A percentile compares a stretch with the other conserved stretches of the same genome.
Evolutionary conservation across 139 green algal genomes (phyloP).

Genomic region (Tetratostichococcus sp.): DNA sequence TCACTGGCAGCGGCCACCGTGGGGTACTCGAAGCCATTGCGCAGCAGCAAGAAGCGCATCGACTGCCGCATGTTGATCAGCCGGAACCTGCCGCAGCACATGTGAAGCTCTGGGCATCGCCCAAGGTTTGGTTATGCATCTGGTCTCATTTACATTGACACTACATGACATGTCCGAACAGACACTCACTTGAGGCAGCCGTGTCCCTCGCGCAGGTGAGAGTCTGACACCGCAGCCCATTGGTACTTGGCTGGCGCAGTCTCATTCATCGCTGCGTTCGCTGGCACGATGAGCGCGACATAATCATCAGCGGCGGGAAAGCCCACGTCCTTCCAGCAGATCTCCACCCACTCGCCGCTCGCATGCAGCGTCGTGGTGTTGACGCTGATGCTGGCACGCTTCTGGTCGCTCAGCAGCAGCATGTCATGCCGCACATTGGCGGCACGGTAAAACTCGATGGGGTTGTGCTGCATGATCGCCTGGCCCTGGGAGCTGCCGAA

Average conservation of each 20-base stretch:
- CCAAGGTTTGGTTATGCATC: too few species aligned
- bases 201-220: neutral
- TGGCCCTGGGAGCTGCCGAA: neutral
- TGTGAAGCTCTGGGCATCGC: too few species aligned
- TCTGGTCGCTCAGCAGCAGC: neutral
- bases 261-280: neutral
- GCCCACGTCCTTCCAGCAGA: neutral
- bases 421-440: neutral
- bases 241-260: neutral
- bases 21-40: constrained; percentile 28
- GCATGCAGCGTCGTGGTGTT: neutral
- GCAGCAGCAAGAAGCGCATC: constrained; percentile 45
- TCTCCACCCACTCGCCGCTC: neutral
- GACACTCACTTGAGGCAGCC: neutral
- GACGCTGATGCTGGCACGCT: neutral
- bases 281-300: neutral
- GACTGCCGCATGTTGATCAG: constrained; percentile 55
- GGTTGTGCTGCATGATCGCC: neutral
- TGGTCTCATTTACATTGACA: too few species aligned
- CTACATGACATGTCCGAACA: too few species aligned
- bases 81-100: constrained; percentile 38
- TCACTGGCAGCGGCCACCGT: constrained; percentile 21
- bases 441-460: neutral
- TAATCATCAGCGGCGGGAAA: neutral
- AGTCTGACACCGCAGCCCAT: neutral